Evolutionary conservation across 306 rosid genomes (phyloP), one percentile per base, ranked within the genome.

Genomic region (Macrotyloma uniflorum): DNA sequence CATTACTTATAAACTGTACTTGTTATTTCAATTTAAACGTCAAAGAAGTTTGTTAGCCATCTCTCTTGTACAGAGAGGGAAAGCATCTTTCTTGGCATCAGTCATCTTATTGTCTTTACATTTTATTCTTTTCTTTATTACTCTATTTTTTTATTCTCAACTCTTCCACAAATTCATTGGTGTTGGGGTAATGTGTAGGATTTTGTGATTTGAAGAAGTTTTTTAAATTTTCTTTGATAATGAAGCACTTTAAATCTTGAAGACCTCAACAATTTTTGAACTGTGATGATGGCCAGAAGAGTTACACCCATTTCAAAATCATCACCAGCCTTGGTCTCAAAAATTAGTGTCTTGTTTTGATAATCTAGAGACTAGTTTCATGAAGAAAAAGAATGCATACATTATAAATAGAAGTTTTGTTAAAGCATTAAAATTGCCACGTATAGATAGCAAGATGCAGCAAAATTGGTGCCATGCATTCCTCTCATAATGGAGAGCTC

Each of bases 341-440:
- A 28, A 46, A 26, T 47, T 9, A 19, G 64, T 47, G 12, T 35
- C 35, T 35, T 35, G 46, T 43, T 43, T 42, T 59, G 46, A 74
- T 53, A 59, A 59, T 42, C 45, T 45, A n/a, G 79, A 8, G 55
- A 59, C 59, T 28, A 40, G 43, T 74, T 74, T 59, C 45, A 28
- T 74, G 59, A 59, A 74, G 42, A 36, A 58, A 74, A n/a, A 58
- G 59, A n/a, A 9, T 26, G 24, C 70, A 58, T 57, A 4, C 77
- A 72, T 55, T n/a, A 54, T 38, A 38, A 15, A 55, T 15, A 23
- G 18, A 36, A 73, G 54, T 73, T 73, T 38, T 61, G 67, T 38
- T 40, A 20, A 54, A 26, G 38, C 36, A 43, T 58, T 57, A 57
- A 70, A 68, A 22, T 64, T 64, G 49, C 19, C 7, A 42, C 24